Evolutionary conservation across 495 filamentous ascomycete genomes (phyloP).

Genomic region (Daldinia caldariorum): DNA sequence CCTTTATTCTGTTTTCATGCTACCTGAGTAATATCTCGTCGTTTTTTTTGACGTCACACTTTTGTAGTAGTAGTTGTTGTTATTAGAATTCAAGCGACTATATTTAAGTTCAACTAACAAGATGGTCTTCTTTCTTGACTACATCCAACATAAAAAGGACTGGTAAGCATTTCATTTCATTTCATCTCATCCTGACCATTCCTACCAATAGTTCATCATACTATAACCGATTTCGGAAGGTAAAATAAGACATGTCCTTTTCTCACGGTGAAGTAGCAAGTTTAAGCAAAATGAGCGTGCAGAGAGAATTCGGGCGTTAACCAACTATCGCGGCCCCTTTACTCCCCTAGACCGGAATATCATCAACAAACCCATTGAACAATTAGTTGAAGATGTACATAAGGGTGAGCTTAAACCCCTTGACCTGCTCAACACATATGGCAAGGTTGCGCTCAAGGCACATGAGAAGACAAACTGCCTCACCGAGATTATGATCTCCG

Average conservation of each 20-base stretch:
- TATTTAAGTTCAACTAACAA: slow-evolving; percentile 10
- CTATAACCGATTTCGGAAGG: slow-evolving; percentile 11
- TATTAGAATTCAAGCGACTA: neutral
- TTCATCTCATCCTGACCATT: slow-evolving; percentile 1
- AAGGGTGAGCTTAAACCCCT: slow-evolving; percentile 68
- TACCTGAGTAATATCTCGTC: slow-evolving; percentile 1
- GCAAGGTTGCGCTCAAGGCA: slow-evolving; percentile 85
- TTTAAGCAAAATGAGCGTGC: slow-evolving; percentile 81
- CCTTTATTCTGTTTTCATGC: slow-evolving; percentile 10
- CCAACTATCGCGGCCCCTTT: slow-evolving; percentile 71
- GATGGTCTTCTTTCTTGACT: slow-evolving; percentile 66
- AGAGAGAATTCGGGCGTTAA: slow-evolving; percentile 71
- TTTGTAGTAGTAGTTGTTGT: neutral
- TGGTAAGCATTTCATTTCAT: slow-evolving; percentile 57
- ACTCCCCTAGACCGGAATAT: slow-evolving; percentile 68
- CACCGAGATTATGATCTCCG: slow-evolving; percentile 86
- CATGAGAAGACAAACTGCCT: slow-evolving; percentile 90
- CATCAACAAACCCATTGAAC: slow-evolving; percentile 77
- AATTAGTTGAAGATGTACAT: slow-evolving; percentile 82
- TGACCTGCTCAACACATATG: slow-evolving; percentile 87
- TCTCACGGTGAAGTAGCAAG: slow-evolving; percentile 61
- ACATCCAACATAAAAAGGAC: slow-evolving; percentile 67
- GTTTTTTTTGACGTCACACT: slow-evolving; percentile 16
- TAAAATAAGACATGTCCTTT: neutral
- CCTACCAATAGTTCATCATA: neutral